These are phyloP conservation scores for Fusarium brachygibbosum DNA, from an alignment of 2,329 filamentous ascomycete species.

Conservation along the genomic window DNA sequence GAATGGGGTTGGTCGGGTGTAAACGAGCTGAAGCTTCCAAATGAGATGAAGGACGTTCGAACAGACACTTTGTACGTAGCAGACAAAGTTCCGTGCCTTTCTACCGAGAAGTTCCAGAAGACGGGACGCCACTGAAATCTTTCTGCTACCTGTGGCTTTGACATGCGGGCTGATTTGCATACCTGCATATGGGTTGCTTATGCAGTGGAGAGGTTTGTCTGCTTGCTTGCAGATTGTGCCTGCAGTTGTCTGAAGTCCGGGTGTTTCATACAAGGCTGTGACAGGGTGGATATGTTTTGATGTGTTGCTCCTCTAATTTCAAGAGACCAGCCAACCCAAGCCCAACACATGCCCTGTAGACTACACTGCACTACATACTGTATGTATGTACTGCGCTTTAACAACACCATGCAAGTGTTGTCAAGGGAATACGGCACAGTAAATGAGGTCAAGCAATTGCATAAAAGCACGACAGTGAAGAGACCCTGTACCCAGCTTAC, in stretches of 20 bases:
- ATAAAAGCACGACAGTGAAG: background rate
- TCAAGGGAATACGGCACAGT: conserved; percentile 22
- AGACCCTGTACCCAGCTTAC: conserved; percentile 5
- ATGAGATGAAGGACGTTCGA: conserved; percentile 38
- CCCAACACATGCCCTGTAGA: conserved; percentile 19
- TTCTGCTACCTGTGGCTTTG: conserved; percentile 6
- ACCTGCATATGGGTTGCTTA: conserved; percentile 8
- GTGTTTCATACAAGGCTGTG: conserved; percentile 32
- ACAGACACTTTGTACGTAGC: background rate
- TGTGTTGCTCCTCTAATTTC: conserved; percentile 43
- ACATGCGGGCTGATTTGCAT: conserved; percentile 16
- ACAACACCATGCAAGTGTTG: conserved; percentile 13
- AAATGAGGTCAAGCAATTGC: conserved; percentile 22
- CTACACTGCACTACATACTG: background rate
- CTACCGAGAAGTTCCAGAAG: conserved; percentile 40
- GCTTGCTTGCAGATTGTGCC: conserved; percentile 24
- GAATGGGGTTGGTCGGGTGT: conserved; percentile 6
- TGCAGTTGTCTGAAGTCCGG: conserved; percentile 12
- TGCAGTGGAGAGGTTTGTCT: conserved; percentile 4
- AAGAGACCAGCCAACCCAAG: conserved; percentile 16
- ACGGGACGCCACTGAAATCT: conserved; percentile 19
- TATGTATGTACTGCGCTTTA: conserved; percentile 10
- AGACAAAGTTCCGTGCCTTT: conserved; percentile 4
- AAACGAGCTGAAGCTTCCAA: conserved; percentile 17
- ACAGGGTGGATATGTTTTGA: conserved; percentile 37